Percentiles rank a stretch among this genome's conserved stretches.
These are phyloP conservation scores for Yamadazyma atlantica DNA, from an alignment of 1,139 yeast species.

Conservation along the genomic window DNA sequence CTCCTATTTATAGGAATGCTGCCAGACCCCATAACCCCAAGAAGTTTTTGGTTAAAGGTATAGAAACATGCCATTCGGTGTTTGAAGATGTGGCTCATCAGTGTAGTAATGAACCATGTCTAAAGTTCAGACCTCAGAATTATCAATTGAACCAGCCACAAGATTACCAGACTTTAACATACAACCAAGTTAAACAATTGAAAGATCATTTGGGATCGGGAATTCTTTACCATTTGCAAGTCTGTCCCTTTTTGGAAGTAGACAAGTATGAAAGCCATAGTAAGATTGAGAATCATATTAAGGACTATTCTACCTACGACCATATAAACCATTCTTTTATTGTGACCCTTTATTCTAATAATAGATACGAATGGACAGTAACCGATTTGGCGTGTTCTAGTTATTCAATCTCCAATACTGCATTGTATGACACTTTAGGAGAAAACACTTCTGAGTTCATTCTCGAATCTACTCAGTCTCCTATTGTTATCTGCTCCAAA, in stretches of 20 bases:
- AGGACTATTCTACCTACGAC: constrained; percentile 21
- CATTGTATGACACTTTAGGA: constrained; percentile 44
- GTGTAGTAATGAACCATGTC: constrained; percentile 25
- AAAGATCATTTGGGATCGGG: constrained; percentile 33
- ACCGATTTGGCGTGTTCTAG: constrained; percentile 39
- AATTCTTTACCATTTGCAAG: constrained; percentile 27
- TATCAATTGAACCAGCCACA: constrained; percentile 22
- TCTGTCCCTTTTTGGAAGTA: constrained; percentile 27
- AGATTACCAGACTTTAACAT: constrained; percentile 22
- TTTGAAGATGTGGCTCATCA: constrained; percentile 23
- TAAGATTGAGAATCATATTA: constrained; percentile 27
- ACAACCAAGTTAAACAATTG: constrained; percentile 20
- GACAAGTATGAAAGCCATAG: constrained; percentile 21
- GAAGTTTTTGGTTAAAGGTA: constrained; percentile 20
- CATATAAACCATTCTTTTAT: constrained; percentile 30
- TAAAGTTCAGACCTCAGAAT: constrained; percentile 32
- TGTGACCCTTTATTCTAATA: constrained; percentile 34
- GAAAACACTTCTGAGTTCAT: constrained; percentile 34
- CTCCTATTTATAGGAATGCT: constrained; percentile 33
- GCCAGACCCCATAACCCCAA: constrained; percentile 24
- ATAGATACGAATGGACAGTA: constrained; percentile 39
- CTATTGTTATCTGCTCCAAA: constrained; percentile 33
- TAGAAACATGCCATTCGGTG: constrained; percentile 29
- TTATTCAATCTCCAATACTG: constrained; percentile 36
- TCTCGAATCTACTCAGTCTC: constrained; percentile 34